Percentiles rank a stretch among this genome's conserved stretches.
phyloP scores from a whole-genome alignment of 176 grass and related monocot species.

The Sorghum bicolor region Sorghum_bicolor_NCBIv3 NC_012873.2:58096001-58096500 shows the following conservation, averaged over 20 bases:
- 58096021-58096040: slow-evolving; percentile 37
- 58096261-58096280: slow-evolving; percentile 28
- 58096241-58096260: background rate
- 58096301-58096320: slow-evolving; percentile 98
- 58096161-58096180: slow-evolving; percentile 93
- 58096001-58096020: slow-evolving; percentile 48
- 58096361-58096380: slow-evolving; percentile 85
- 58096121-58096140: slow-evolving; percentile 83
- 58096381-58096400: slow-evolving; percentile 93
- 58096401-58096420: slow-evolving; percentile 74
- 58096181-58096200: slow-evolving; percentile 86
- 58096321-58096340: slow-evolving; percentile 99
- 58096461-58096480: background rate
- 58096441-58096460: background rate
- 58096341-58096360: slow-evolving; percentile 92
- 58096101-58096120: slow-evolving; percentile 90
- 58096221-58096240: background rate
- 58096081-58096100: slow-evolving; percentile 87
- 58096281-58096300: slow-evolving; percentile 42
- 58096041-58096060: slow-evolving; percentile 26
- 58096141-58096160: slow-evolving; percentile 73
- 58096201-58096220: background rate
- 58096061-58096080: slow-evolving; percentile 90
- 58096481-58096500: slow-evolving; percentile 9
- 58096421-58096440: slow-evolving; percentile 72